Percentiles rank a stretch among this genome's conserved stretches.
Conservation (phyloP, 352 stramenopile genomes). For the Pythium angustatum region DNA sequence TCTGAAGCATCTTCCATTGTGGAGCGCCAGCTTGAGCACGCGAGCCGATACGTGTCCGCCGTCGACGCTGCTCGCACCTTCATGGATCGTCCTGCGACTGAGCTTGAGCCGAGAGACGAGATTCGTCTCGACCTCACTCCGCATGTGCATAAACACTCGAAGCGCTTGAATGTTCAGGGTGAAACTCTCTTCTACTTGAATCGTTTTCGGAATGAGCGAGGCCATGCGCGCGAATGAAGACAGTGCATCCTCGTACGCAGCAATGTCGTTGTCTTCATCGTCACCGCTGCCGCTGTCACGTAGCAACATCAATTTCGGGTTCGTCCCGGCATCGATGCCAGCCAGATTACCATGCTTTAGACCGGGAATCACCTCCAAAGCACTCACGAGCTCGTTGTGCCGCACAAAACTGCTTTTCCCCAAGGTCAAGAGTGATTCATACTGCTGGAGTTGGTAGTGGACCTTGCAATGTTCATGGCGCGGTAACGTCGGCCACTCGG, state of each 20-base stretch:
- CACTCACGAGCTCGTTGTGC: slow-evolving; percentile 88
- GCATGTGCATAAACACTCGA: slow-evolving; percentile 66
- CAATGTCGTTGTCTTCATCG: slow-evolving; percentile 38
- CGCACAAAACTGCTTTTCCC: slow-evolving; percentile 56
- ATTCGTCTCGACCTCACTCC: slow-evolving; percentile 68
- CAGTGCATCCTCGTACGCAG: slow-evolving; percentile 52
- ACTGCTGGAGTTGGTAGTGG: slow-evolving; percentile 62
- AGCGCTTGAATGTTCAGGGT: slow-evolving; percentile 51
- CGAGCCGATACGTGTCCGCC: slow-evolving; percentile 67
- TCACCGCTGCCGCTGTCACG: slow-evolving; percentile 13
- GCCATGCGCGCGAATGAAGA: slow-evolving; percentile 59
- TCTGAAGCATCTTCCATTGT: slow-evolving; percentile 87
- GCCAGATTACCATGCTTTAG: slow-evolving; percentile 72
- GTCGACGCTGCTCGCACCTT: slow-evolving; percentile 48
- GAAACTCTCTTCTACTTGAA: slow-evolving; percentile 63
- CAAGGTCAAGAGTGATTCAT: slow-evolving; percentile 61
- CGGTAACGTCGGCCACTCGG: slow-evolving; percentile 54
- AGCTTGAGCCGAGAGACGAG: slow-evolving; percentile 62
- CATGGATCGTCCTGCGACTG: slow-evolving; percentile 56
- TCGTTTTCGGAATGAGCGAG: slow-evolving; percentile 58
- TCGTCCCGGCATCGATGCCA: slow-evolving; percentile 66
- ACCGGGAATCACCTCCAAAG: slow-evolving; percentile 71
- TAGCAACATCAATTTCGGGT: slow-evolving; percentile 53
- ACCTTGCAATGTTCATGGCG: slow-evolving; percentile 64
- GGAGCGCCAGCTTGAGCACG: slow-evolving; percentile 82